These are phyloP conservation scores for Hypoxylon perforatum DNA, from an alignment of 495 filamentous ascomycete genomes.

Conservation along the genomic window DNA sequence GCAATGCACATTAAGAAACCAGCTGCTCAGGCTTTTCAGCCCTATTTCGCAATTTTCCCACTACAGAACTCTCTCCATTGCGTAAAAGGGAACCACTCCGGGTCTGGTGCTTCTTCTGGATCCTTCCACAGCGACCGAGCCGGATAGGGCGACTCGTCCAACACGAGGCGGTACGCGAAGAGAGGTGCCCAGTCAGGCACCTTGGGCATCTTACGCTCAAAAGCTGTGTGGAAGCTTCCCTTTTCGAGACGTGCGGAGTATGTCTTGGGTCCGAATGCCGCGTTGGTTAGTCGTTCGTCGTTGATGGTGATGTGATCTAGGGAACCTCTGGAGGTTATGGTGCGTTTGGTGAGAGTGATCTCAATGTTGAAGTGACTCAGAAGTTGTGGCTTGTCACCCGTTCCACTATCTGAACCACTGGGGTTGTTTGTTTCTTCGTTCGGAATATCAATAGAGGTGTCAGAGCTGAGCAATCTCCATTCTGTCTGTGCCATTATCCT, in stretches of 20 bases:
- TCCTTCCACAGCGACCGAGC: not conserved
- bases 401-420: not conserved
- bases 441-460: not conserved
- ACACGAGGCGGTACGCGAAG: not conserved
- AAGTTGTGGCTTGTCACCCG: not conserved
- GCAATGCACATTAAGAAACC: not conserved
- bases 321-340: not conserved
- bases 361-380: not conserved
- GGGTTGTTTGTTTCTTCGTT: not conserved
- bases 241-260: conserved; percentile 1
- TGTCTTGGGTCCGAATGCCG: conserved; percentile 3
- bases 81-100: not conserved
- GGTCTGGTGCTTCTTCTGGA: not conserved
- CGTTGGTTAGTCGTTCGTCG: conserved; percentile 1
- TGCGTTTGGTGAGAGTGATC: not conserved
- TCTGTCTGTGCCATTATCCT: not conserved
- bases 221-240: conserved; percentile 7
- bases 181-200: not conserved
- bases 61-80: not conserved
- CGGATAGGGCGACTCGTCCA: not conserved
- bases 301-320: not conserved
- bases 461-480: not conserved
- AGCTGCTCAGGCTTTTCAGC: not conserved
- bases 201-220: conserved; percentile 1
- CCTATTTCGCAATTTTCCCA: not conserved